Evolutionary conservation across 1,284 basidiomycete genomes (phyloP), one percentile per base, ranked within the genome.

Genomic region (Thelephora terrestris): DNA sequence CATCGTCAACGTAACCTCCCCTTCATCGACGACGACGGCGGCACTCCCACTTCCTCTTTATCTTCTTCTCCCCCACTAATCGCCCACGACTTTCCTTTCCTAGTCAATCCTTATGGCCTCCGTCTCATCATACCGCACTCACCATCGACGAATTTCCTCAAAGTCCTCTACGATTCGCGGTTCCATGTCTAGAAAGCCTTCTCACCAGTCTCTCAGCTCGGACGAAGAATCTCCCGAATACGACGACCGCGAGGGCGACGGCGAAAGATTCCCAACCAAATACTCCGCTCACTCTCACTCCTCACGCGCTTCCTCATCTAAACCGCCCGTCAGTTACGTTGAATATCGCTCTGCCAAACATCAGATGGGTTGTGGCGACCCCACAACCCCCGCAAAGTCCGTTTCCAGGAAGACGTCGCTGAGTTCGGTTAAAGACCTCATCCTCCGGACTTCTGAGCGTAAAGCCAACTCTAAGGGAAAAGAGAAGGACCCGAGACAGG

Each of bases 191-290:
- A 76, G 74, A 61, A 76, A 69, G 55, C 63, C 71, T 12, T 78
- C 79, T 5, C 75, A 75, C 58, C 60, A 77, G 29, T 79, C 79
- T 17, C 63, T 78, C 36, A 65, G 70, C 51, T 70, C 71, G 50
- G 76, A 79, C 57, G 74, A 73, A 58, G 73, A 71, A 57, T 32
- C 29, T 32, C 29, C 29, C 14, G 25, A 21, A n/a, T 25, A 12
- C 12, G 12, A 42, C 25, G 25, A 21, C 21, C 39, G 21, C 39
- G 39, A 71, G 53, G 34, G 47, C 65, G 36, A 47, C 58, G 36
- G 50, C 65, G 21, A 50, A 64, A 50, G 64, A 67, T 49, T 39
- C 57, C 48, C 56, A 56, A 49, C 54, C 60, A 35, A 52, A 48
- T 55, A 58, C 38, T 55, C 58, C 51, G 36, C 52, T 49, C 46